Conservation (phyloP, 1,139 yeast genomes). For the Yamadazyma kanchanaburiensis region DNA sequence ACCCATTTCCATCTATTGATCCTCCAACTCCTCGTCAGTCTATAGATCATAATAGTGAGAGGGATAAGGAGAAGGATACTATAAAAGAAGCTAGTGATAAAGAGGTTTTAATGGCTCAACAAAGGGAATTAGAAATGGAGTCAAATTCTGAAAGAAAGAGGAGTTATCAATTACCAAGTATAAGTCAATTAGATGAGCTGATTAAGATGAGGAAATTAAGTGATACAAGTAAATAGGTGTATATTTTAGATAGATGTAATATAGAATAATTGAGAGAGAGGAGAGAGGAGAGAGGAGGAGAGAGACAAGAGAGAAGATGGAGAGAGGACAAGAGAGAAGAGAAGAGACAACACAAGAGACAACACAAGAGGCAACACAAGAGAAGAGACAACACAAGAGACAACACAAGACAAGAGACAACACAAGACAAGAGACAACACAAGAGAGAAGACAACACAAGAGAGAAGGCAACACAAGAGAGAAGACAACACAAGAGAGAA, state of each 20-base stretch:
- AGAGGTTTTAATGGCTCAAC: neutral
- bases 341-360: neutral
- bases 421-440: neutral
- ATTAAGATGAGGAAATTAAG: constrained; percentile 17
- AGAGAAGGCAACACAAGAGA: too few relatives aligned
- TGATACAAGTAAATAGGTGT: constrained; percentile 5
- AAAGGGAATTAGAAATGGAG: constrained; percentile 1
- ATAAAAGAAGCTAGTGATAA: neutral
- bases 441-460: neutral
- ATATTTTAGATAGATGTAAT: neutral
- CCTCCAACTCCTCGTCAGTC: constrained; percentile 13
- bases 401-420: neutral
- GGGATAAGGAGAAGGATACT: constrained; percentile 1
- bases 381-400: neutral
- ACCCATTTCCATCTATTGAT: constrained; percentile 13
- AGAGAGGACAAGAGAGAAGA: neutral
- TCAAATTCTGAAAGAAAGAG: constrained; percentile 3
- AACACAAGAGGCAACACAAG: too few relatives aligned
- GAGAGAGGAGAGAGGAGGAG: neutral
- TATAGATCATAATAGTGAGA: constrained; percentile 5
- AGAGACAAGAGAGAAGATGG: neutral
- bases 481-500: neutral
- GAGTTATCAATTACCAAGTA: constrained; percentile 11
- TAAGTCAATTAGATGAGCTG: constrained; percentile 36
- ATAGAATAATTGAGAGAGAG: neutral